Base-by-base conservation (phyloP, 495 filamentous ascomycete species). In the Hyaloscypha hepaticicola region DNA sequence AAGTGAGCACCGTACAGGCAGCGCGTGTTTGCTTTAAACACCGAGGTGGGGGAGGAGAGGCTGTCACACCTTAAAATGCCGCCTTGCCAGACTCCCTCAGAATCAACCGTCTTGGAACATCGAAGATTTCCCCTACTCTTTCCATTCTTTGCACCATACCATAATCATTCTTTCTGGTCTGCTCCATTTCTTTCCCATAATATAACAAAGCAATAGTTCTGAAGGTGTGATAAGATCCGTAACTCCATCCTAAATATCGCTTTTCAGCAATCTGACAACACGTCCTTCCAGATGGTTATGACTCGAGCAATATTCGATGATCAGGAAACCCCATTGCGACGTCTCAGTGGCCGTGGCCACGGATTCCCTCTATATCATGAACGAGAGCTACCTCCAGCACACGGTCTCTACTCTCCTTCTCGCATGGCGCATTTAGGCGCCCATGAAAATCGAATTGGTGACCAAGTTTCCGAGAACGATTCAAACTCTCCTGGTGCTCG, bases 331-430 rank as follows among this genome's bases (percentile, higher is more conserved):
- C 63, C 48, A 1, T 60, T 38, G 48, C 67, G 61, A 21, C 57
- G 65, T 3, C 60, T 61, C 49, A 69, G 50, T 49, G 26, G 38
- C 24, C 68, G 61, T 29, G 64, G 65, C 19, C 59, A 60, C 49
- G 49, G 52, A 25, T 70, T 68, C 29, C 48, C 67, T 57, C 19
- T 72, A 22, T 66, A 56, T 29, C 66, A 69, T 51, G 66, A 71
- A 5, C 50, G 69, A 59, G 66, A 65, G 1, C 34, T 64, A 21
- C 58, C 69, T 61, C 51, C 65, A 29, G 58, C 56, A 26, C 34
- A 38, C 56, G 67, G 55, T 19, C 29, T 14, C 48, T 64, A 53
- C 59, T 50, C 14, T 12, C 49, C 21, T 60, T 61, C 14, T 48
- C 60, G 27, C 66, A 63, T 26, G 64, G 14, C 38, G 38, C 38